phyloP scores from a whole-genome alignment of 2,329 filamentous ascomycete genomes.

The Xylaria multiplex region DNA sequence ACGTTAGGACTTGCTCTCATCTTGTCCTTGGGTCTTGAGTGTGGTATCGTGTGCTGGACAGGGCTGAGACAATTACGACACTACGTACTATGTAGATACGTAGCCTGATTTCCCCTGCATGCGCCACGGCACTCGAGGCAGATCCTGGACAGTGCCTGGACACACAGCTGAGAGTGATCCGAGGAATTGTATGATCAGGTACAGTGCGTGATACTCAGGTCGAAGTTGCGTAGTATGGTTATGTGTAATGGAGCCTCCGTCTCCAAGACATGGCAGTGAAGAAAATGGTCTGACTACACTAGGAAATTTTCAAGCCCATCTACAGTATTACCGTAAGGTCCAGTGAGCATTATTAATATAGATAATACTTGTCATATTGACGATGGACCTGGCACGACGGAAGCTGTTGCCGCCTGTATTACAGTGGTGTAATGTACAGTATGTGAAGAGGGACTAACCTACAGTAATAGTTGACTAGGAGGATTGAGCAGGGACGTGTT shows the following conservation, averaged over 20 bases:
- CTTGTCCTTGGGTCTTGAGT: slow-evolving; percentile 1
- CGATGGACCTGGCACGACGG: background rate
- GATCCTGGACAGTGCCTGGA: slow-evolving; percentile 5
- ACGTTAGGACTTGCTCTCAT: background rate
- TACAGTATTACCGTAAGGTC: background rate
- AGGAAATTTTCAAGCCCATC: background rate
- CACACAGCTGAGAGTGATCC: background rate
- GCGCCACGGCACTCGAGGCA: slow-evolving; percentile 22
- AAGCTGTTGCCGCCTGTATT: slow-evolving; percentile 2
- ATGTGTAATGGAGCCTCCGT: background rate
- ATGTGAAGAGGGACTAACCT: too few relatives aligned
- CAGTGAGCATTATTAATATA: background rate
- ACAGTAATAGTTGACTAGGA: slow-evolving; percentile 8
- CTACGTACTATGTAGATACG: slow-evolving; percentile 29
- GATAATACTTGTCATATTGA: slow-evolving; percentile 12
- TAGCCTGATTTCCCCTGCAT: slow-evolving; percentile 36
- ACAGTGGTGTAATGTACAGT: too few relatives aligned
- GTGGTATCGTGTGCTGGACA: slow-evolving; percentile 24
- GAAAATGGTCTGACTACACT: background rate
- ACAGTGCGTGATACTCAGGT: slow-evolving; percentile 19
- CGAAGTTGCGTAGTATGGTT: background rate
- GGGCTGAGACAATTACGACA: slow-evolving; percentile 36
- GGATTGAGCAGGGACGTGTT: slow-evolving; percentile 26
- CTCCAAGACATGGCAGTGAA: slow-evolving; percentile 22
- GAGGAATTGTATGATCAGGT: slow-evolving; percentile 12